Evolutionary conservation across 139 green algal genomes (phyloP), one percentile per base, ranked within the genome.

Genomic region (Diplosphaera chodatii): DNA sequence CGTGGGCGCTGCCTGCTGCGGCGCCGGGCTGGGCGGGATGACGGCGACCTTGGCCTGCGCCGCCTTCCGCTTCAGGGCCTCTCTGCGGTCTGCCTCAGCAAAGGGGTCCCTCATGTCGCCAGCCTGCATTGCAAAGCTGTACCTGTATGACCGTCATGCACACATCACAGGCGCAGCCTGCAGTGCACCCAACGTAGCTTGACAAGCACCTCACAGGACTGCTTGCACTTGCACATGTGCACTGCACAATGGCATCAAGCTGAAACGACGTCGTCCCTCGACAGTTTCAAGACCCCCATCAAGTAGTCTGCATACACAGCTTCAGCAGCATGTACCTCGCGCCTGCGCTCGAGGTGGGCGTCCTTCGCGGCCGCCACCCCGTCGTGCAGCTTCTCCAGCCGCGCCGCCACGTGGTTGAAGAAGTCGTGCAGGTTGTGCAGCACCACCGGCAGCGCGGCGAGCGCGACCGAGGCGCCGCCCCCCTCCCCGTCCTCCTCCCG

Each of bases 401-500:
- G 66, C 4, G 81, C 81, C 0, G 81, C 81, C 16, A 71, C 66
- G 30, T 70, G 48, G 25, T 85, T 67, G 2, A 86, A 59, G 28
- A 69, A 69, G 70, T 82, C 78, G 59, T 86, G 74, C 64, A 82
- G 34, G 77, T 86, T 82, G 64, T 48, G 64, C 32, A 85, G 73
- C 18, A 72, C 40, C 6, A 30, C 31, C 40, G 74, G 69, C 66
- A 86, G 70, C 66, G 77, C 40, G 27, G 63, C 29, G 40, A 77
- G 73, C 32, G 59, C 37, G 20, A 20, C 55, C 23, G 10, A 22
- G 4, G 28, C 63, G 25, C 16, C 27, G 32, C 55, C 30, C 18
- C 55, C 32, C 40, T 55, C n/a, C n/a, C n/a, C n/a, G n/a, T n/a
- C n/a, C n/a, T n/a, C n/a, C n/a, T n/a, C 65, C 32, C 21, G n/a